These are phyloP conservation scores for Candida coquimbonensis DNA, from an alignment of 805 yeast species.

Conservation along the genomic window DNA sequence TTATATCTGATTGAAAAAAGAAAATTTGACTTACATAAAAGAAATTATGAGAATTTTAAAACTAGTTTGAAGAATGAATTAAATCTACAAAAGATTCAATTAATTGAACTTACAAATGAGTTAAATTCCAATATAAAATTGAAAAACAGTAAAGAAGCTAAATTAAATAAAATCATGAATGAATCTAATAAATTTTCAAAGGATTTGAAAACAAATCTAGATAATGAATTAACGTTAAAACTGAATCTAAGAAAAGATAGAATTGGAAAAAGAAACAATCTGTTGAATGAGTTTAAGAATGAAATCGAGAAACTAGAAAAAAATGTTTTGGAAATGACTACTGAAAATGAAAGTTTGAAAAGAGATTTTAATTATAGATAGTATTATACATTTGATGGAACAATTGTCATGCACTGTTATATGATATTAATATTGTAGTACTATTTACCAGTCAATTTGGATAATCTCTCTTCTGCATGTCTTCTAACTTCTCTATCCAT, in stretches of 20 bases:
- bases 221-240: conserved; percentile 11
- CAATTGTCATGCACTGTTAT: too few species aligned
- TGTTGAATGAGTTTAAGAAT: conserved; percentile 20
- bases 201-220: conserved; percentile 14
- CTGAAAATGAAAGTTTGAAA: conserved; percentile 16
- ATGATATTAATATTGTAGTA: too few species aligned
- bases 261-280: conserved; percentile 14
- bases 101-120: conserved; percentile 25
- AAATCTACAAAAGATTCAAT: conserved; percentile 14
- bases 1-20: conserved; percentile 30
- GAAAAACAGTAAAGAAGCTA: conserved; percentile 30
- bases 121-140: conserved; percentile 19
- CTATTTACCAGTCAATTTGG: conserved; percentile 29
- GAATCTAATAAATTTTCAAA: conserved; percentile 11
- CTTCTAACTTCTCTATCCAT: conserved; percentile 82
- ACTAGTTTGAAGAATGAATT: conserved; percentile 23
- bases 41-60: conserved; percentile 27
- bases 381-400: neutral
- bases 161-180: conserved; percentile 22
- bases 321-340: conserved; percentile 10
- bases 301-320: conserved; percentile 20
- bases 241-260: conserved; percentile 15
- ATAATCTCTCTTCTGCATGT: conserved; percentile 57
- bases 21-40: conserved; percentile 28
- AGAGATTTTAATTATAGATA: conserved; percentile 1